Conservation (phyloP, 2,329 filamentous ascomycete species). For the Botrytis porri region DNA sequence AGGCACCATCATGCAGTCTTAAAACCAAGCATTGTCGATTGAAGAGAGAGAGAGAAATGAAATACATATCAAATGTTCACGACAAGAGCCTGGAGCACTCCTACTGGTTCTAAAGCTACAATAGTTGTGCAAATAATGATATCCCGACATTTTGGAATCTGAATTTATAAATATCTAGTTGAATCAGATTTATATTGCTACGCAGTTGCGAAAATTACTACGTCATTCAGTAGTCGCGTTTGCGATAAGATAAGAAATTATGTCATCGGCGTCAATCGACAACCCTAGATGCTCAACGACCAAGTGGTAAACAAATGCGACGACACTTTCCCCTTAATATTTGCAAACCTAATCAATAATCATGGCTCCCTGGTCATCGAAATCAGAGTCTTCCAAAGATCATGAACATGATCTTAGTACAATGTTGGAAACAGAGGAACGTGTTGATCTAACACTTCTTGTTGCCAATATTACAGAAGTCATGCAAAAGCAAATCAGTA, state of each 20-base stretch:
- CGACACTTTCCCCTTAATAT: neutral
- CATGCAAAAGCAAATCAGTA: slow-evolving; percentile 52
- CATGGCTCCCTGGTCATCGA: slow-evolving; percentile 27
- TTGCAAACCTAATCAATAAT: neutral
- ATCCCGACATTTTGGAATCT: neutral
- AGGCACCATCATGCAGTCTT: neutral
- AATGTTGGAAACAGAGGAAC: slow-evolving; percentile 36
- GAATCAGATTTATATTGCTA: neutral
- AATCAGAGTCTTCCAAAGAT: slow-evolving; percentile 14
- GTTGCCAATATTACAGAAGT: slow-evolving; percentile 52
- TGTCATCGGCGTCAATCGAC: slow-evolving; percentile 14
- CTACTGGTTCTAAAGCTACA: neutral
- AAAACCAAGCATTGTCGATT: neutral
- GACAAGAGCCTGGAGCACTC: neutral
- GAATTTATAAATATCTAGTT: neutral
- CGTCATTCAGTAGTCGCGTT: neutral
- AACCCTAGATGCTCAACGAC: neutral
- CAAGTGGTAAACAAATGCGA: neutral
- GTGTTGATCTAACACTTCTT: slow-evolving; percentile 49
- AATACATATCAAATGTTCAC: neutral
- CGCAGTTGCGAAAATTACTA: neutral
- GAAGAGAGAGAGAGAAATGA: neutral
- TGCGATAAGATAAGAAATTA: slow-evolving; percentile 13
- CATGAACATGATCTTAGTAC: slow-evolving; percentile 34
- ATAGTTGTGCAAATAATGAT: neutral